Evolutionary conservation across 2,329 filamentous ascomycete species (phyloP), one percentile per base, ranked within the genome.

Genomic region (Cryphonectria carpinicola): DNA sequence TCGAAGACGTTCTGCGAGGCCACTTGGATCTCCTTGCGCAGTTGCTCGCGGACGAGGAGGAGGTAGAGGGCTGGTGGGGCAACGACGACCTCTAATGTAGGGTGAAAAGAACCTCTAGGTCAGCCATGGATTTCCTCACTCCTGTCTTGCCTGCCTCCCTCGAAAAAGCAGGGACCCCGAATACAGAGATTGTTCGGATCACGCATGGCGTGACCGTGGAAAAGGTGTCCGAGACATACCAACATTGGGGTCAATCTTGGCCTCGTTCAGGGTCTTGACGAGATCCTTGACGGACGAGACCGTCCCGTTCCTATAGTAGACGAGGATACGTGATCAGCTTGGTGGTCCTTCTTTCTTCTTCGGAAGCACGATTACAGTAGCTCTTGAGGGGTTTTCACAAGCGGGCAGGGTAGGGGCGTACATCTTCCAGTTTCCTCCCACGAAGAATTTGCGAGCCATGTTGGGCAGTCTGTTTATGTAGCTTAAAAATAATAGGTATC

Each of bases 391-490:
- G 74, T 74, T 76, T 78, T 75, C 72, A 65, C 69, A n/a, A 66
- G 49, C 41, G 67, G 66, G 28, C 71, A 75, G 72, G 77, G 72
- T 74, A 68, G 52, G 82, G 52, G 82, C 88, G 81, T 86, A 97
- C 95, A 98, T 98, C 89, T 99, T 98, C 88, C 98, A 98, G 92
- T 99, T 99, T 81, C 95, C 95, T 84, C 95, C 95, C 83, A 97
- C 93, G 83, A 97, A 97, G 88, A 97, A 97, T 87, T 94, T 92
- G 87, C 94, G 94, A 89, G 91, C 88, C 94, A 97, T 97, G 79
- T 80, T 93, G 88, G 84, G 78, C 78, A 77, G 77, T 78, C 73
- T 77, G 74, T 80, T 77, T 74, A 14, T 52, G 28, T 39, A 10
- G 11, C 0, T 17, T 13, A 43, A 10, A 22, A 25, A 17, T 14